These are phyloP conservation scores for Stephanodiscus triporus DNA, from an alignment of 108 stramenopile species.

Conservation along the genomic window DNA sequence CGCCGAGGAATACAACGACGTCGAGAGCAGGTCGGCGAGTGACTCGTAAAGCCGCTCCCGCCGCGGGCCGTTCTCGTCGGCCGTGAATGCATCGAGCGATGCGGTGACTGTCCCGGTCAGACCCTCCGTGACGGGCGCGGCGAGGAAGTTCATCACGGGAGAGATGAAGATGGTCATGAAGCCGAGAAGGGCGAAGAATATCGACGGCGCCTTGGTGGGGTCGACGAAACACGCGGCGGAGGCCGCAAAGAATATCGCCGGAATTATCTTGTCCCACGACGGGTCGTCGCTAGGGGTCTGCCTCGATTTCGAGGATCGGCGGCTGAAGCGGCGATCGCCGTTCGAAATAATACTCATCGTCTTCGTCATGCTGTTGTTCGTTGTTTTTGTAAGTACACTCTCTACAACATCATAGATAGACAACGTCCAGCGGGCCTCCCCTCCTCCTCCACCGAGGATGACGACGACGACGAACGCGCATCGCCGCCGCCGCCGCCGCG, in stretches of 20 bases:
- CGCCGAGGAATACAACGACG: constrained; percentile 21
- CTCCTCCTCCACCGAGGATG: no score
- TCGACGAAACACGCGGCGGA: constrained; percentile 22
- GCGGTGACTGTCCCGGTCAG: constrained; percentile 22
- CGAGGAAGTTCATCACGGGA: constrained; percentile 17
- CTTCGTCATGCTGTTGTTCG: not conserved
- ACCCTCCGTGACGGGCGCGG: constrained; percentile 21
- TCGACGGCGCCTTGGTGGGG: constrained; percentile 18
- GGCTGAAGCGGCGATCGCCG: not conserved
- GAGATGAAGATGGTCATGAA: constrained; percentile 22
- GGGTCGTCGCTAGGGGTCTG: constrained; percentile 1
- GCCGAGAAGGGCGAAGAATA: constrained; percentile 17
- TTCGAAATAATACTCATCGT: not conserved
- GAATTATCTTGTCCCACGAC: constrained; percentile 27
- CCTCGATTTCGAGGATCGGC: not conserved
- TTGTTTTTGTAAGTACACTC: no score
- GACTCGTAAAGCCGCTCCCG: constrained; percentile 25
- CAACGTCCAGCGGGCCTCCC: no score
- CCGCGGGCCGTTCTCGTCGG: constrained; percentile 18
- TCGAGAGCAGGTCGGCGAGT: constrained; percentile 18
- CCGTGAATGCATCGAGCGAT: constrained; percentile 21
- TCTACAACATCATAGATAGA: no score
- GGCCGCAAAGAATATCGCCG: constrained; percentile 16
- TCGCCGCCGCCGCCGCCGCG: constrained; percentile 43
- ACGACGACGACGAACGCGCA: no score